Evolutionary conservation across 495 filamentous ascomycete genomes (phyloP), one percentile per base, ranked within the genome.

Genomic region (Penicillium taxi): DNA sequence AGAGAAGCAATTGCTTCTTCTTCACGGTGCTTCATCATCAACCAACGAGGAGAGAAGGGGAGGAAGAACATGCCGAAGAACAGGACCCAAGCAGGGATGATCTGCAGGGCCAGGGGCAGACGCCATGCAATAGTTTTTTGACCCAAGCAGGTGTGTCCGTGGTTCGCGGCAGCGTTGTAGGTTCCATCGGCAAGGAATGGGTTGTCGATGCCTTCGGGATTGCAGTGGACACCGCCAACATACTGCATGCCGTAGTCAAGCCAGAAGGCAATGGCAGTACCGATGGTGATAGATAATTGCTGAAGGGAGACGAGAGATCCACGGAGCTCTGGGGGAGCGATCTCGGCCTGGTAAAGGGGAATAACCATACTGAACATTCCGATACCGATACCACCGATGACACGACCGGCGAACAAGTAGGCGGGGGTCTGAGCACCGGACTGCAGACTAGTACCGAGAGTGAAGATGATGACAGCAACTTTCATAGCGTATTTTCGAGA

Each of bases 281-380:
- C 80, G 79, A 84, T 84, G 18, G 81, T 86, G 39, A 88, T 86
- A 7, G 83, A 81, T 74, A 82, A 84, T 56, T 86, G 82, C 53
- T 86, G 82, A 4, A 81, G 62, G 18, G 75, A 77, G 16, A 86
- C 80, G 14, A 88, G 73, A 12, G 81, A 74, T 25, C 83, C 83
- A 44, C 83, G 76, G 42, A 82, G 80, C 52, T 82, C 78, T 45
- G 81, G 80, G 16, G 78, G 81, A 3, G 82, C 78, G 43, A 88
- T 77, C 59, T 88, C 83, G 32, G 81, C 68, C 47, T 81, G 78
- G 56, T 86, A 86, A 12, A 86, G 86, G 73, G 50, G 50, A 29
- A 53, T 50, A n/a, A 53, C 50, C 47, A 53, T 47, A 66, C 17
- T 78, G 15, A 75, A 72, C 63, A 87, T 84, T 33, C 87, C 64